Conservation (phyloP, 305 asterid genomes). For the Fraxinus albicans region DNA sequence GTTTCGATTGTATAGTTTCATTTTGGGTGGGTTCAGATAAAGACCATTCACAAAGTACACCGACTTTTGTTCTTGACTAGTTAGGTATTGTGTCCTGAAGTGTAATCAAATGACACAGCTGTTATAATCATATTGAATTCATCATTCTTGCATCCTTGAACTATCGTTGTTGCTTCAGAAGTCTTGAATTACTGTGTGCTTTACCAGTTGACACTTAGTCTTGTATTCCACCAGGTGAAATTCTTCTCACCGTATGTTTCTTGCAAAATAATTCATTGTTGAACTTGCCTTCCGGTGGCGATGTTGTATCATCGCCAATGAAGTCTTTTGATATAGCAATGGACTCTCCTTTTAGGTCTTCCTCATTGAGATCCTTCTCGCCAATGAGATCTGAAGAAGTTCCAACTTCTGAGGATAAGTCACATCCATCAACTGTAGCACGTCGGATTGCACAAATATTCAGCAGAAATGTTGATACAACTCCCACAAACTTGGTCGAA, state of each 20-base stretch:
- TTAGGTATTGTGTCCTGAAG: neutral
- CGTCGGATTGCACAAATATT: slow-evolving; percentile 79
- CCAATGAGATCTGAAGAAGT: slow-evolving; percentile 61
- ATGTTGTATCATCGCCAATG: slow-evolving; percentile 37
- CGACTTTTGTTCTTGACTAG: neutral
- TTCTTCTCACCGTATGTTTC: slow-evolving; percentile 86
- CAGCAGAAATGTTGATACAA: slow-evolving; percentile 58
- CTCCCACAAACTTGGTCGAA: slow-evolving; percentile 42
- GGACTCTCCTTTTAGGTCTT: slow-evolving; percentile 53
- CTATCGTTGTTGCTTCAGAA: neutral
- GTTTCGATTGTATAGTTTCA: neutral
- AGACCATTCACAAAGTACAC: neutral
- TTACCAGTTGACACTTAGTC: slow-evolving; percentile 18
- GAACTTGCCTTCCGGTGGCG: slow-evolving; percentile 50
- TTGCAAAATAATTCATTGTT: slow-evolving; percentile 52
- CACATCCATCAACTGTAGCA: slow-evolving; percentile 52
- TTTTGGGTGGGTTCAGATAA: neutral
- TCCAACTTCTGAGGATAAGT: slow-evolving; percentile 54
- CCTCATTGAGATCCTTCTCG: slow-evolving; percentile 52
- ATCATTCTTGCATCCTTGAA: neutral
- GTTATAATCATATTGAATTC: neutral
- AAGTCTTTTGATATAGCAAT: slow-evolving; percentile 37
- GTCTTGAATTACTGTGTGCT: slow-evolving; percentile 4
- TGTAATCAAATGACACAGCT: neutral
- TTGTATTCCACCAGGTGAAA: slow-evolving; percentile 60